These are phyloP conservation scores for Chrysochromulina tobinii DNA, from an alignment of 78 protist species.

Conservation along the genomic window DNA sequence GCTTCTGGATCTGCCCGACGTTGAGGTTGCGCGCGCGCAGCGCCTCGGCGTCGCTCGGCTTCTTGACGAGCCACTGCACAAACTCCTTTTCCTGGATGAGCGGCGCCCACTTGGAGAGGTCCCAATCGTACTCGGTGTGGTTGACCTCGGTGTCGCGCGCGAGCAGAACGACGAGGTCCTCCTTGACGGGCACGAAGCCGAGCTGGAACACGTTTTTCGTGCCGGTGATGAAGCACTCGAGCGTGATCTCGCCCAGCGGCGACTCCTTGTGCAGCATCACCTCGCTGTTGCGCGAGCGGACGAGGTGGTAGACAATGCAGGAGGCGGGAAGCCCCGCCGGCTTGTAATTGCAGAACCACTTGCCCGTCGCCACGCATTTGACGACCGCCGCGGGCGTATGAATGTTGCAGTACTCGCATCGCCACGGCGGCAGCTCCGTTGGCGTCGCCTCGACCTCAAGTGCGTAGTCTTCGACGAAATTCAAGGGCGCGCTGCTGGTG, in stretches of 20 bases:
- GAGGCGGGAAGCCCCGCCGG: conserved; percentile 40
- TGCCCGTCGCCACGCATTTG: conserved; percentile 78
- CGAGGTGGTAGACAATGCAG: conserved; percentile 93
- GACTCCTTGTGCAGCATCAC: conserved; percentile 79
- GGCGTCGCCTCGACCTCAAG: neutral
- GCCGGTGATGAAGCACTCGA: conserved; percentile 98
- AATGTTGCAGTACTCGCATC: conserved; percentile 83
- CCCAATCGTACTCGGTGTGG: conserved; percentile 84
- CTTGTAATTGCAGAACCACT: conserved; percentile 95
- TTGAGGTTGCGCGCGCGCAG: conserved; percentile 79
- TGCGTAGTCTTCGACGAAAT: neutral
- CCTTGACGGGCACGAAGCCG: conserved; percentile 95
- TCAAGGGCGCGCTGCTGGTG: too few species aligned
- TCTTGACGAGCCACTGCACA: conserved; percentile 84
- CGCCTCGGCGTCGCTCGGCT: conserved; percentile 77
- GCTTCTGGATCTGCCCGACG: conserved; percentile 65
- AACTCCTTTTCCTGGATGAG: conserved; percentile 76
- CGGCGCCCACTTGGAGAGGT: conserved; percentile 93
- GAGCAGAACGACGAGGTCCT: conserved; percentile 92
- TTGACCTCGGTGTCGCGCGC: conserved; percentile 74
- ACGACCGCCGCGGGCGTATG: conserved; percentile 87
- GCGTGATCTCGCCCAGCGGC: conserved; percentile 64
- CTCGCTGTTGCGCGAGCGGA: conserved; percentile 90
- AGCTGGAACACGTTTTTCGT: conserved; percentile 89
- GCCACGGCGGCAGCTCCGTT: conserved; percentile 19